phyloP scores from a whole-genome alignment of 2,329 filamentous ascomycete species.

The Calonectria henricotiae region DNA sequence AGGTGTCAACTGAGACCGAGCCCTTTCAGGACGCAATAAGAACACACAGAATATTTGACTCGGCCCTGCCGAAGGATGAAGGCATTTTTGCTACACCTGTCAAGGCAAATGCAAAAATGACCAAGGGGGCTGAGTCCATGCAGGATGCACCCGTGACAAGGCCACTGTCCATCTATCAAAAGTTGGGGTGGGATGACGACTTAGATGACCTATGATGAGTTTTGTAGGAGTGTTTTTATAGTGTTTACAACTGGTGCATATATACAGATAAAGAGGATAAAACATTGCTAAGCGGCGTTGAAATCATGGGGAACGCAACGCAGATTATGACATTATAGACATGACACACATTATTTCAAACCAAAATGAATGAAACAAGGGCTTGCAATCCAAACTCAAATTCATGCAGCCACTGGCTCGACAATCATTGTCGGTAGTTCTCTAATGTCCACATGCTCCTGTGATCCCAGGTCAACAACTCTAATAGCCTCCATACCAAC shows the following conservation, averaged over 20 bases:
- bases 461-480: slow-evolving; percentile 80
- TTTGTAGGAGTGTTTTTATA: slow-evolving; percentile 47
- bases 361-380: slow-evolving; percentile 35
- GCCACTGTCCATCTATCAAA: slow-evolving; percentile 68
- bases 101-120: slow-evolving; percentile 53
- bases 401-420: slow-evolving; percentile 55
- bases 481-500: slow-evolving; percentile 81
- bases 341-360: slow-evolving; percentile 46
- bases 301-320: slow-evolving; percentile 45
- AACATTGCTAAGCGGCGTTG: slow-evolving; percentile 49
- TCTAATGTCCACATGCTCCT: slow-evolving; percentile 84
- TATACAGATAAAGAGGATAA: slow-evolving; percentile 41
- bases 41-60: slow-evolving; percentile 42
- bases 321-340: slow-evolving; percentile 48
- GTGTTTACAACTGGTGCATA: slow-evolving; percentile 46
- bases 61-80: slow-evolving; percentile 37
- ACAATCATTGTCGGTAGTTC: slow-evolving; percentile 81
- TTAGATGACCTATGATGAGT: slow-evolving; percentile 65
- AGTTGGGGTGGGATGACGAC: slow-evolving; percentile 74
- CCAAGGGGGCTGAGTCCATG: slow-evolving; percentile 34
- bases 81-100: slow-evolving; percentile 61
- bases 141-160: slow-evolving; percentile 46
- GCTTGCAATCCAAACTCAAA: slow-evolving; percentile 30
- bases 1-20: slow-evolving; percentile 39
- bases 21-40: slow-evolving; percentile 32